These are phyloP conservation scores for Xanthoconium separans DNA, from an alignment of 1,284 basidiomycete species.

Conservation along the genomic window DNA sequence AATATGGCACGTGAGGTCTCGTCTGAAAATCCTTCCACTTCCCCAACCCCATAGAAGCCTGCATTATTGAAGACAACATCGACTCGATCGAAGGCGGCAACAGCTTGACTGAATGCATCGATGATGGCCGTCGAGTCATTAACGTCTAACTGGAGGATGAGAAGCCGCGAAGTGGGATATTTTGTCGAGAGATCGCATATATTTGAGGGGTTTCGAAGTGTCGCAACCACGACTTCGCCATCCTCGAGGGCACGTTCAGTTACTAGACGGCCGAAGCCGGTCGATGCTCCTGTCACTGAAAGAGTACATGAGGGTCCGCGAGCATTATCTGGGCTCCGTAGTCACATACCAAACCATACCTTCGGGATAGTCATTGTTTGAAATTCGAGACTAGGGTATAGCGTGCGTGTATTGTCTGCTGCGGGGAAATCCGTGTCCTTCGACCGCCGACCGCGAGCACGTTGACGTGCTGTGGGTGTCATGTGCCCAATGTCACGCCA, in stretches of 20 bases:
- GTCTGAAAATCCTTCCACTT: slow-evolving; percentile 32
- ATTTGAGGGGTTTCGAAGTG: slow-evolving; percentile 28
- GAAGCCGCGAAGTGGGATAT: slow-evolving; percentile 24
- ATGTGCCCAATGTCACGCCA: no score
- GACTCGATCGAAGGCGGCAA: slow-evolving; percentile 25
- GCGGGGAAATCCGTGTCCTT: not conserved
- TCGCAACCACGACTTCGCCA: slow-evolving; percentile 34
- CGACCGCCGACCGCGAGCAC: no score
- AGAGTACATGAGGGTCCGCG: not conserved
- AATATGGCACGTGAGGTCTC: slow-evolving; percentile 26
- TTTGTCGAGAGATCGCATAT: slow-evolving; percentile 23
- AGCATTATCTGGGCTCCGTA: not conserved
- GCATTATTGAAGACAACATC: slow-evolving; percentile 40
- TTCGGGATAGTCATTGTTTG: slow-evolving; percentile 8
- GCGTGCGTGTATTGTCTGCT: not conserved
- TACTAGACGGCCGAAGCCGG: slow-evolving; percentile 29
- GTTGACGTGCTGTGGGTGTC: not conserved
- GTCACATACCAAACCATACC: slow-evolving; percentile 29
- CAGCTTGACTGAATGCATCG: slow-evolving; percentile 26
- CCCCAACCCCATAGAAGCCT: slow-evolving; percentile 26
- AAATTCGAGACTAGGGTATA: not conserved
- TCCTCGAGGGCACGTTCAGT: slow-evolving; percentile 26
- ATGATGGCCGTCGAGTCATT: slow-evolving; percentile 18
- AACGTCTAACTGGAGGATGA: slow-evolving; percentile 32
- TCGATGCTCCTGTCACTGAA: slow-evolving; percentile 34